These are phyloP conservation scores for Annulohypoxylon stygium DNA, from an alignment of 495 filamentous ascomycete species.

Conservation along the genomic window DNA sequence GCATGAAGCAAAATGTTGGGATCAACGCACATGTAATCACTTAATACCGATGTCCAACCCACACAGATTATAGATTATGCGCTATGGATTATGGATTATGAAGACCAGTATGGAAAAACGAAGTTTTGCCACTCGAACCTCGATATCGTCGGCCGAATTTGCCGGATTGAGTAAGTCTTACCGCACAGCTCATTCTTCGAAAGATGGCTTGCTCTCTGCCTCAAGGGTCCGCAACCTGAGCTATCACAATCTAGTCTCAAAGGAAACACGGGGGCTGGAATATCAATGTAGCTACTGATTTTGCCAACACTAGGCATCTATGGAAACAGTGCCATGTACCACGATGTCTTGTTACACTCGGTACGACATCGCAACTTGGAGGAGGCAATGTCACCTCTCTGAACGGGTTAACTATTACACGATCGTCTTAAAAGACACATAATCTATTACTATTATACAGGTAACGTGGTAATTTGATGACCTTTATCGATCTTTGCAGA, in stretches of 20 bases:
- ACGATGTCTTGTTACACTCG: conserved; percentile 4
- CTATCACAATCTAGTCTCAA: neutral
- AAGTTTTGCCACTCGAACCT: conserved; percentile 26
- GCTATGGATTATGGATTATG: neutral
- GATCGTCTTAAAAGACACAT: neutral
- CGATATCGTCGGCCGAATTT: conserved; percentile 2
- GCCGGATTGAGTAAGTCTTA: conserved; percentile 38
- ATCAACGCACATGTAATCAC: conserved; percentile 31
- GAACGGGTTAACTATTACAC: conserved; percentile 10
- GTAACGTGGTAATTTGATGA: neutral
- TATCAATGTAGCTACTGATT: conserved; percentile 12
- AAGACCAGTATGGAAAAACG: conserved; percentile 4
- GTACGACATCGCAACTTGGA: neutral
- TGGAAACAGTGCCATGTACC: conserved; percentile 1
- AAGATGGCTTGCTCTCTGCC: neutral
- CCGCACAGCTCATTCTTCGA: conserved; percentile 23
- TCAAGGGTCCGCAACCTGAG: neutral
- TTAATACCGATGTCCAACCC: conserved; percentile 23
- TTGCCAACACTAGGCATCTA: conserved; percentile 6
- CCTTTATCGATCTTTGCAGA: conserved; percentile 1
- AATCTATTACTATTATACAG: conserved; percentile 25
- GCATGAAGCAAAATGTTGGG: conserved; percentile 28
- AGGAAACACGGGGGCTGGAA: neutral
- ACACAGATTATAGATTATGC: neutral
- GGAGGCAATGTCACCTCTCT: neutral